Percentiles rank a stretch among this genome's conserved stretches.
phyloP scores from a whole-genome alignment of 2,329 filamentous ascomycete genomes.

The Eurotiales sp. region DNA sequence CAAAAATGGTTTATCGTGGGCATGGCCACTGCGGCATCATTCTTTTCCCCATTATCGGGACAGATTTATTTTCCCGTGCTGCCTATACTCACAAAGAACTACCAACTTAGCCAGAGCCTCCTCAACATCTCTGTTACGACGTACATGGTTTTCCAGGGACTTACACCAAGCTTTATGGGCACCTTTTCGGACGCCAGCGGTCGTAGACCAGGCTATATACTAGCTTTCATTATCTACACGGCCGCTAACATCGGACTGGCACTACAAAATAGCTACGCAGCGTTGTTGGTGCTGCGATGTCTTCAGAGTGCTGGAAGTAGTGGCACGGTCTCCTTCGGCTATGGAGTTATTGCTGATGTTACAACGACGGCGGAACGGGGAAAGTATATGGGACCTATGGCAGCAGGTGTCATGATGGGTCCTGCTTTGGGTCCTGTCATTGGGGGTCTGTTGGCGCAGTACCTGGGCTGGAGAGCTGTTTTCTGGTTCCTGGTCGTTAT shows the following conservation, averaged over 20 bases:
- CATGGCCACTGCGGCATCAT: slow-evolving; percentile 37
- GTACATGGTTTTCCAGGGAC: slow-evolving; percentile 53
- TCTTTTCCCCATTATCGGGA: slow-evolving; percentile 41
- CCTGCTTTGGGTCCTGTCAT: slow-evolving; percentile 57
- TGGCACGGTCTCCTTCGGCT: slow-evolving; percentile 67
- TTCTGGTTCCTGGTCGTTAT: slow-evolving; percentile 66
- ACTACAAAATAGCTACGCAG: slow-evolving; percentile 55
- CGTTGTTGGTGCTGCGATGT: slow-evolving; percentile 59
- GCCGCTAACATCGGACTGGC: slow-evolving; percentile 58
- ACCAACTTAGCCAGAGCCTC: slow-evolving; percentile 8
- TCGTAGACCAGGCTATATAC: slow-evolving; percentile 58
- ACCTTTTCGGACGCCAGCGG: slow-evolving; percentile 60
- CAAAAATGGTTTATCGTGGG: slow-evolving; percentile 36
- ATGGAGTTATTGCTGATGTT: slow-evolving; percentile 69
- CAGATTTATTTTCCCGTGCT: slow-evolving; percentile 41
- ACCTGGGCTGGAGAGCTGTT: slow-evolving; percentile 63
- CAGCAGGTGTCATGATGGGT: slow-evolving; percentile 52
- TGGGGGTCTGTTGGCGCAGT: slow-evolving; percentile 61
- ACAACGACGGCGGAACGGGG: slow-evolving; percentile 66
- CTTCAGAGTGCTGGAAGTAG: slow-evolving; percentile 63
- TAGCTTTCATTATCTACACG: slow-evolving; percentile 47
- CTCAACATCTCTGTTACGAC: slow-evolving; percentile 17
- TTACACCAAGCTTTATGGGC: slow-evolving; percentile 59
- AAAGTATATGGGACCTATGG: slow-evolving; percentile 67
- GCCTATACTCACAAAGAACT: slow-evolving; percentile 21